Evolutionary conservation across 2,329 filamentous ascomycete genomes (phyloP).

Genomic region (Trichoderma gracile): DNA sequence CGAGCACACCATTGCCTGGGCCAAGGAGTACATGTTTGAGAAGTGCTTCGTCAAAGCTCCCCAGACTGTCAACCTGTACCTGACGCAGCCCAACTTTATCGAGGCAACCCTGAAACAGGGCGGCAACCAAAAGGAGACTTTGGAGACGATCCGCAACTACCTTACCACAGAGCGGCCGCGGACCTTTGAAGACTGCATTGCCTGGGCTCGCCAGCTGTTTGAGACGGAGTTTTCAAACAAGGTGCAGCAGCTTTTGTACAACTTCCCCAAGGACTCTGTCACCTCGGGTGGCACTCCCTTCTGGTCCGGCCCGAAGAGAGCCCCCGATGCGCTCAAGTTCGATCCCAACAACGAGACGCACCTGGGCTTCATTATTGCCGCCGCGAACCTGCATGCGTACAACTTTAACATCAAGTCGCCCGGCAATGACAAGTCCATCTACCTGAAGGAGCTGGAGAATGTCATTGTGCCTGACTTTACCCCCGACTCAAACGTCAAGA

Average conservation of each 20-base stretch:
- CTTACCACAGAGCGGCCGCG: conserved; percentile 88
- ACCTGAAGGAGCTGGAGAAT: conserved; percentile 78
- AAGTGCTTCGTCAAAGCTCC: conserved; percentile 90
- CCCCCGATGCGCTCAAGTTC: conserved; percentile 88
- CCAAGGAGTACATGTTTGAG: conserved; percentile 88
- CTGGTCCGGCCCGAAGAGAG: conserved; percentile 98
- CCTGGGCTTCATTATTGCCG: conserved; percentile 82
- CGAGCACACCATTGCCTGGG: conserved; percentile 98
- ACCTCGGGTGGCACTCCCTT: conserved; percentile 89
- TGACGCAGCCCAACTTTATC: conserved; percentile 88
- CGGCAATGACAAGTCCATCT: conserved; percentile 65
- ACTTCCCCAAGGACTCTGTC: conserved; percentile 91
- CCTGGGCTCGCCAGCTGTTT: conserved; percentile 91
- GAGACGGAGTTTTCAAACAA: conserved; percentile 97
- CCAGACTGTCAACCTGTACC: conserved; percentile 90
- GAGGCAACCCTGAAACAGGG: conserved; percentile 85
- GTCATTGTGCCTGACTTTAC: conserved; percentile 96
- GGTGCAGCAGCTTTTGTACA: conserved; percentile 91
- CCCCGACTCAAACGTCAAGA: conserved; percentile 88
- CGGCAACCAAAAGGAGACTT: conserved; percentile 89
- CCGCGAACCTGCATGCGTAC: conserved; percentile 90
- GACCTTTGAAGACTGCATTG: conserved; percentile 93
- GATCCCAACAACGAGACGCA: conserved; percentile 82
- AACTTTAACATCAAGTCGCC: conserved; percentile 97
- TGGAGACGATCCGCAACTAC: conserved; percentile 88